A percentile compares a stretch with the other conserved stretches of the same genome.
Evolutionary conservation across 495 filamentous ascomycete genomes (phyloP).

Genomic region (Filosporella fistucella): DNA sequence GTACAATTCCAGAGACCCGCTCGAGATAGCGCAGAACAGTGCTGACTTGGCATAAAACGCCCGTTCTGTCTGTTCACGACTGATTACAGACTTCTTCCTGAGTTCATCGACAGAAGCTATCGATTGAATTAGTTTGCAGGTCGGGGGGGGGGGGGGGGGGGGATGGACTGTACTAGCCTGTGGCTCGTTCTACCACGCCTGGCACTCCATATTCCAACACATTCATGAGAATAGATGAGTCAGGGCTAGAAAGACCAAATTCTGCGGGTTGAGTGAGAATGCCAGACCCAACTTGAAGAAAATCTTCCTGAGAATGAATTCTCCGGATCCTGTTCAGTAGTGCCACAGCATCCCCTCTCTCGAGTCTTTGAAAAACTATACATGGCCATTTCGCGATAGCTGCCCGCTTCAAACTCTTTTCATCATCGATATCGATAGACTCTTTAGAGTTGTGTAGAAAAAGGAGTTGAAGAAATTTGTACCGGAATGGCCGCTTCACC

Average conservation of each 20-base stretch:
- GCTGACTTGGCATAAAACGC: conserved; percentile 4
- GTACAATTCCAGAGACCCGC: background rate
- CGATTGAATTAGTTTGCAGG: background rate
- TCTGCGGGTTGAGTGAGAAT: background rate
- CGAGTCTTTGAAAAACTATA: background rate
- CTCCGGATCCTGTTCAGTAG: background rate
- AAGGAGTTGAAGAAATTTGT: background rate
- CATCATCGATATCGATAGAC: background rate
- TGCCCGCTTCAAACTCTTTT: background rate
- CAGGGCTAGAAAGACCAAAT: background rate
- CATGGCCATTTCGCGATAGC: background rate
- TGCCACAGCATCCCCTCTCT: background rate
- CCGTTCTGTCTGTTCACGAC: background rate
- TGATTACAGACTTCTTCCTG: background rate
- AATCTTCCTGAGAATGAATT: background rate
- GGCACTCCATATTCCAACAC: background rate
- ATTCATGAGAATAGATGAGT: background rate
- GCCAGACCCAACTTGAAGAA: background rate
- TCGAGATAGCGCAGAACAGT: background rate
- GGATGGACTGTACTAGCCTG: too few relatives aligned
- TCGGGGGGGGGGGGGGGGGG: too few relatives aligned
- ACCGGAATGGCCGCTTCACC: background rate
- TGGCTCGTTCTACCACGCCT: background rate
- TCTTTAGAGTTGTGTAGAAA: background rate
- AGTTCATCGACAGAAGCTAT: background rate